Evolutionary conservation across 192 early-diverging fungal species (phyloP).

Genomic region (Phlyctochytrium bullatum): DNA sequence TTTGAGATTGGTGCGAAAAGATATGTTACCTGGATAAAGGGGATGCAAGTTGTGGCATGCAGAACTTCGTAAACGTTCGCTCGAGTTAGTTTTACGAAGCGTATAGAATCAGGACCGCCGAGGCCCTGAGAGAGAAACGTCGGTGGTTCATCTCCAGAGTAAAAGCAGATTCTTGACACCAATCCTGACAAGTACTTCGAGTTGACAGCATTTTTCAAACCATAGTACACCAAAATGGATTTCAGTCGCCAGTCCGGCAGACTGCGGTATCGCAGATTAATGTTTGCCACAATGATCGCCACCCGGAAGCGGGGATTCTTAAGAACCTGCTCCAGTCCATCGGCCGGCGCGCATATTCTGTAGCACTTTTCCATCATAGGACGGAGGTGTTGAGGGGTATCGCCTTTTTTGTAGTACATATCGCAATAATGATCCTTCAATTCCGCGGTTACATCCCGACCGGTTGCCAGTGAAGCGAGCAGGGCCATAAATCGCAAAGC

Average conservation of each 20-base stretch:
- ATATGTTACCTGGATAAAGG: slow-evolving; percentile 31
- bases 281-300: slow-evolving; percentile 31
- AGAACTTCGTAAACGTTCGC: slow-evolving; percentile 36
- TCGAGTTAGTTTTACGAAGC: slow-evolving; percentile 25
- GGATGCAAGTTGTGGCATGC: slow-evolving; percentile 42
- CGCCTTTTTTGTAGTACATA: slow-evolving; percentile 33
- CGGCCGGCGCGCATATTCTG: slow-evolving; percentile 15
- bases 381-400: slow-evolving; percentile 21
- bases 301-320: slow-evolving; percentile 25
- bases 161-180: slow-evolving; percentile 28
- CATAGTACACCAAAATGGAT: background rate
- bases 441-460: slow-evolving; percentile 21
- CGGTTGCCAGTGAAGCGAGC: slow-evolving; percentile 14
- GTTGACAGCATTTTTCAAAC: slow-evolving; percentile 22
- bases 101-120: slow-evolving; percentile 13
- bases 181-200: slow-evolving; percentile 11
- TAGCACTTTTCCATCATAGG: slow-evolving; percentile 39
- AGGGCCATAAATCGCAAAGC: slow-evolving; percentile 35
- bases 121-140: slow-evolving; percentile 23
- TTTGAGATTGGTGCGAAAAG: background rate
- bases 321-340: slow-evolving; percentile 10
- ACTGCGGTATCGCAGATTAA: slow-evolving; percentile 9
- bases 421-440: slow-evolving; percentile 28
- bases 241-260: slow-evolving; percentile 27
- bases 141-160: slow-evolving; percentile 32